A percentile compares a stretch with the other conserved stretches of the same genome.
Evolutionary conservation across 106 monocot genomes (phyloP).

Genomic region (Dactylorhiza incarnata): DNA sequence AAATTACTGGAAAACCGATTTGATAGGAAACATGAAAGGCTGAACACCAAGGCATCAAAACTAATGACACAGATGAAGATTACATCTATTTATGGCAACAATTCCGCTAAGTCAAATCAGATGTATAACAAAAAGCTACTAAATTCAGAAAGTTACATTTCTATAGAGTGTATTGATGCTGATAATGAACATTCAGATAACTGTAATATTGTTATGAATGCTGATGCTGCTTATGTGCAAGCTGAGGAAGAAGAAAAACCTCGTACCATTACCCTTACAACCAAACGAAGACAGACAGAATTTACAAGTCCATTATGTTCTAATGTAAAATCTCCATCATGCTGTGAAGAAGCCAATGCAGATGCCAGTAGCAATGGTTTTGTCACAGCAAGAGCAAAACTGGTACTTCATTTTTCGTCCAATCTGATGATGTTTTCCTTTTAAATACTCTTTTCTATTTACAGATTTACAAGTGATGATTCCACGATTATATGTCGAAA

Average conservation of each 20-base stretch:
- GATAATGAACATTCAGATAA: constrained; percentile 23
- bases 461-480: too few relatives aligned
- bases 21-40: constrained; percentile 38
- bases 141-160: constrained; percentile 18
- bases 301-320: constrained; percentile 91
- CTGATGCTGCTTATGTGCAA: constrained; percentile 8
- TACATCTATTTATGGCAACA: constrained; percentile 50
- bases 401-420: constrained; percentile 39
- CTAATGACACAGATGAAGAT: constrained; percentile 57
- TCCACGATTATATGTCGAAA: not conserved
- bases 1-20: constrained; percentile 12
- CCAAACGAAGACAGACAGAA: constrained; percentile 55
- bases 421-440: not conserved
- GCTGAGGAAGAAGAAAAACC: constrained; percentile 48
- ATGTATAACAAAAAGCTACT: constrained; percentile 25
- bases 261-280: constrained; percentile 18
- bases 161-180: constrained; percentile 30
- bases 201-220: constrained; percentile 9
- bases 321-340: constrained; percentile 38
- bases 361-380: constrained; percentile 47
- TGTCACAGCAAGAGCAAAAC: constrained; percentile 79
- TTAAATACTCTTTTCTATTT: not conserved
- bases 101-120: constrained; percentile 24
- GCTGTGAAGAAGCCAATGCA: constrained; percentile 43
- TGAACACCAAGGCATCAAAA: constrained; percentile 31